Base-by-base conservation (phyloP, 1,139 yeast species). In the Lodderomyces elongisporus region DNA sequence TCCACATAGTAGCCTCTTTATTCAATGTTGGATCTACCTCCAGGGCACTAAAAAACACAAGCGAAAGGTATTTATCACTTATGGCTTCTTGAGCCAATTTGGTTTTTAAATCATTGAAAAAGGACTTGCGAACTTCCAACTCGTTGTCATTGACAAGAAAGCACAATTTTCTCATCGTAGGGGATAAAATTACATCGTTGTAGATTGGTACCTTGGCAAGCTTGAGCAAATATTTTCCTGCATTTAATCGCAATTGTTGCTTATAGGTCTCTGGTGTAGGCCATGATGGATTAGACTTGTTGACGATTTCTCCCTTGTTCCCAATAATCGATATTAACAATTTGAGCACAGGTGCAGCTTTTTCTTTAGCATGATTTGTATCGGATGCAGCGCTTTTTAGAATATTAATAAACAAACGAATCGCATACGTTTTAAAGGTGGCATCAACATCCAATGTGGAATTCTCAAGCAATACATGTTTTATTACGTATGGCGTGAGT, bases 261-360 rank as follows among this genome's bases (percentile, higher is more conserved):
- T 79, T 81, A 47, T 64, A 78, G 18, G 58, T 56, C 24, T 56
- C 61, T 5, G 95, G 95, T 0, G 95, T 83, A n/a, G 81, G 77
- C 47, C 59, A 66, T 10, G 62, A 56, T 4, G 55, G 58, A 3
- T 67, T 47, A 29, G 64, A 63, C 17, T 67, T 66, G 17, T 72
- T 65, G 3, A 80, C 74, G 17, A 88, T 70, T 49, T 88, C 96
- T n/a, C 96, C 96, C 31, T 84, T 83, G 51, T 82, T 82, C 3
- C 79, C 76, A 31, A 88, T 74, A 22, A 84, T 61, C 2, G 89
- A 76, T 27, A 74, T 64, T 28, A 87, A 64, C 26, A 85, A 58
- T 44, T 82, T 84, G 40, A 85, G 56, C 0, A 84, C 77, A 6
- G 89, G 87, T 35, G 68, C 74, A 0, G 83, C 77, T 24, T 52